A percentile compares a stretch with the other conserved stretches of the same genome.
Conservation (phyloP, 805 yeast genomes). For the Cyberlindnera euphorbiae region DNA sequence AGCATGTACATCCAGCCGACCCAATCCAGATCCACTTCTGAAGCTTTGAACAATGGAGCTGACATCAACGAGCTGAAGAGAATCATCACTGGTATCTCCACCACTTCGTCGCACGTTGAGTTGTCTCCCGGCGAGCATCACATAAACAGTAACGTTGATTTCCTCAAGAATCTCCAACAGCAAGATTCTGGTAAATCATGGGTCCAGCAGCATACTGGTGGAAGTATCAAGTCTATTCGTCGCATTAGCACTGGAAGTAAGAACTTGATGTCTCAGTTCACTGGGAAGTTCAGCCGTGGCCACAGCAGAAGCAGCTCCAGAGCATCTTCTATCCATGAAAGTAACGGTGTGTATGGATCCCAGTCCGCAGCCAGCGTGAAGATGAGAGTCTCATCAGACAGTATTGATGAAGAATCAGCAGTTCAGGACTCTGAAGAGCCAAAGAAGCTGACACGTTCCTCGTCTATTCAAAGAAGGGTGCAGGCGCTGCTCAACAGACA, state of each 20-base stretch:
- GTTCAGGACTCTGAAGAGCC: constrained; percentile 2
- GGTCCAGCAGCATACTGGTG: constrained; percentile 31
- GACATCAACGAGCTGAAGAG: constrained; percentile 19
- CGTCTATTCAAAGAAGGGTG: constrained; percentile 27
- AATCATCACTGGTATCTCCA: constrained; percentile 26
- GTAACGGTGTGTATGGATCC: constrained; percentile 14
- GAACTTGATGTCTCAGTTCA: constrained; percentile 23
- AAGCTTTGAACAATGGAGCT: constrained; percentile 4
- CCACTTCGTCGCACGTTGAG: constrained; percentile 15
- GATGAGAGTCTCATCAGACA: constrained; percentile 21
- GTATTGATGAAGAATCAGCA: constrained; percentile 26
- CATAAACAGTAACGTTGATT: constrained; percentile 34
- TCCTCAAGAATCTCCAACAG: constrained; percentile 31
- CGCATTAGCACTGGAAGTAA: constrained; percentile 26
- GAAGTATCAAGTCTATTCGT: constrained; percentile 26
- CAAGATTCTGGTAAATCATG: constrained; percentile 32
- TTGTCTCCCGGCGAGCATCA: constrained; percentile 25
- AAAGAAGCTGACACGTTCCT: constrained; percentile 15
- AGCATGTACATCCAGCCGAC: constrained; percentile 31
- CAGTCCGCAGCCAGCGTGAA: constrained; percentile 14
- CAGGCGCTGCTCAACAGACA: constrained; percentile 29
- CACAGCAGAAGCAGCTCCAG: constrained; percentile 26
- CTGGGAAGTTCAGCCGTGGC: constrained; percentile 26
- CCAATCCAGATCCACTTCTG: constrained; percentile 8
- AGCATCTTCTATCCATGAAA: constrained; percentile 26